A percentile compares a stretch with the other conserved stretches of the same genome.
phyloP scores from a whole-genome alignment of 345 rosid genomes.

The Noccaea caerulescens region DNA sequence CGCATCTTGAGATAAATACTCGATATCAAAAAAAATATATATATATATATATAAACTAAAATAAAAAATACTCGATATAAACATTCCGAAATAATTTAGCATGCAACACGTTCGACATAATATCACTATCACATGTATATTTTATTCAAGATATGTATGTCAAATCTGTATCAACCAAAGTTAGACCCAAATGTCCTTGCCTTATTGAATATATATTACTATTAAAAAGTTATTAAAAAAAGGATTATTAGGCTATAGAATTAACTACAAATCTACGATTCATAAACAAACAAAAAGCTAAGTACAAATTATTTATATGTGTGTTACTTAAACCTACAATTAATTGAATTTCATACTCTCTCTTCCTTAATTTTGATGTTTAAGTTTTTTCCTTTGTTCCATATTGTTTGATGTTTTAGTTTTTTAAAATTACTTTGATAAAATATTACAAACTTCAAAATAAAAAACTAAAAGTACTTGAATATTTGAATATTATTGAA shows the following conservation, averaged over 20 bases:
- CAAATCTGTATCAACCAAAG: neutral
- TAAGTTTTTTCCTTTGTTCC: neutral
- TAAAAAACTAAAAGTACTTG: no score
- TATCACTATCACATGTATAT: neutral
- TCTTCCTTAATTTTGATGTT: no score
- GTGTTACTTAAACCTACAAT: neutral
- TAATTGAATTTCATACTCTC: neutral
- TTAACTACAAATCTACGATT: neutral
- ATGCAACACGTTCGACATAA: slow-evolving; percentile 13
- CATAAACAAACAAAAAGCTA: no score
- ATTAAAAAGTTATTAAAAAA: no score
- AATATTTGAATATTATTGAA: no score
- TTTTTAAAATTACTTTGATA: no score
- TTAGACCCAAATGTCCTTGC: neutral
- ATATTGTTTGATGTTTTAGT: no score
- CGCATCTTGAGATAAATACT: neutral
- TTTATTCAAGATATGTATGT: neutral
- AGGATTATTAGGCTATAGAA: neutral
- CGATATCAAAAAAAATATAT: neutral
- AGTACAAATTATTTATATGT: no score
- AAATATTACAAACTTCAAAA: no score
- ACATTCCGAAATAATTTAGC: slow-evolving; percentile 15
- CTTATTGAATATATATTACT: no score
- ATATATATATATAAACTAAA: no score
- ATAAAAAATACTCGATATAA: neutral